These are phyloP conservation scores for Phlyctochytrium arcticum DNA, from an alignment of 192 early-diverging fungal genomes.

Conservation along the genomic window DNA sequence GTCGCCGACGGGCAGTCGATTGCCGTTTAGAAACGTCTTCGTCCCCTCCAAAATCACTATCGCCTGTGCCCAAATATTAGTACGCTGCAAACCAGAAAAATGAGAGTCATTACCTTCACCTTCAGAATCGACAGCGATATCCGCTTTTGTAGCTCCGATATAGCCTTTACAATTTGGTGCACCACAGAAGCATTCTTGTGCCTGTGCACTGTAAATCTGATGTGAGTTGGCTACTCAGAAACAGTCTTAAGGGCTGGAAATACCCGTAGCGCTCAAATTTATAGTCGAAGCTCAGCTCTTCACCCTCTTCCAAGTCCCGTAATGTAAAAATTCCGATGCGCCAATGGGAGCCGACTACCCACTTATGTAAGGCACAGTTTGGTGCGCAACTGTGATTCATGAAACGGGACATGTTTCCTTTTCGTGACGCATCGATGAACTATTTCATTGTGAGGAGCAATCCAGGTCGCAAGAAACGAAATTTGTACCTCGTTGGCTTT, in stretches of 20 bases:
- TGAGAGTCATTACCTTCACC: too few relatives aligned
- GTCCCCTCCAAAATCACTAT: neutral
- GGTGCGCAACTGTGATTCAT: slow-evolving; percentile 98
- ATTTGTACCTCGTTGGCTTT: slow-evolving; percentile 74
- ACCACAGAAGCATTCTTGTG: slow-evolving; percentile 92
- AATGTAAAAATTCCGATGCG: slow-evolving; percentile 96
- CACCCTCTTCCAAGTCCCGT: slow-evolving; percentile 66
- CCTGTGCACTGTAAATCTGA: slow-evolving; percentile 56
- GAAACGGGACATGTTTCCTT: slow-evolving; percentile 90
- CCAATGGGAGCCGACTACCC: slow-evolving; percentile 85
- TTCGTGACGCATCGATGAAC: slow-evolving; percentile 92
- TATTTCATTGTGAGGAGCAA: slow-evolving; percentile 18
- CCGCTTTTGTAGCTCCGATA: slow-evolving; percentile 81
- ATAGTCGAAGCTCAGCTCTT: slow-evolving; percentile 98
- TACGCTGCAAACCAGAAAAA: too few relatives aligned
- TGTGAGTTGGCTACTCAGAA: neutral
- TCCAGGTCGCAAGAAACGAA: neutral
- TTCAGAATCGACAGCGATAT: neutral
- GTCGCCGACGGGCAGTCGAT: neutral
- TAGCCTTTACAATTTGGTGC: slow-evolving; percentile 81
- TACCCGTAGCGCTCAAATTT: slow-evolving; percentile 94
- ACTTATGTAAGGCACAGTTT: slow-evolving; percentile 94
- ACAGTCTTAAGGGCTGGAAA: neutral
- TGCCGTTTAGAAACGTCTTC: neutral
- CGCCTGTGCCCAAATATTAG: too few relatives aligned